Evolutionary conservation across 2,329 filamentous ascomycete genomes (phyloP).

Genomic region (Pyrenochaeta sp.): DNA sequence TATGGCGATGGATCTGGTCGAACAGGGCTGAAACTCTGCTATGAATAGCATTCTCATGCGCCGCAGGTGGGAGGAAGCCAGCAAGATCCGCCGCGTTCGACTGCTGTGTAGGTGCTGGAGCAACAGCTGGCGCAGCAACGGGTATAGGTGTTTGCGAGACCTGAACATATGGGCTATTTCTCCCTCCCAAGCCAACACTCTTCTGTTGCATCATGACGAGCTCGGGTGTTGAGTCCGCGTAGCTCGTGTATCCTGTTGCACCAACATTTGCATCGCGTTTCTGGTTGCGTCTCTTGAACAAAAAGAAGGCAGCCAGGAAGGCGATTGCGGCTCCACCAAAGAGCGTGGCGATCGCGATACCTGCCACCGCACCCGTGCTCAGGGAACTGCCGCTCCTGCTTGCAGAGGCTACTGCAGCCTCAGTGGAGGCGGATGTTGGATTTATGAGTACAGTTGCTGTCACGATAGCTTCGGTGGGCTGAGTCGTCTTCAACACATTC

Average conservation of each 20-base stretch:
- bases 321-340: slow-evolving; percentile 41
- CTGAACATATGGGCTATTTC: slow-evolving; percentile 36
- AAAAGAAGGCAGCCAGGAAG: slow-evolving; percentile 36
- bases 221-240: slow-evolving; percentile 33
- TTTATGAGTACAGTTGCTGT: neutral
- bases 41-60: slow-evolving; percentile 32
- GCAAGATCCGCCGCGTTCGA: slow-evolving; percentile 21
- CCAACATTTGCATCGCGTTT: slow-evolving; percentile 11
- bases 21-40: slow-evolving; percentile 35
- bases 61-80: slow-evolving; percentile 33
- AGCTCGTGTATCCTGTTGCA: slow-evolving; percentile 19
- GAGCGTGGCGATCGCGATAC: slow-evolving; percentile 31
- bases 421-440: neutral
- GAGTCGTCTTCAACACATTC: neutral
- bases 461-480: neutral
- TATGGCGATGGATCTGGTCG: slow-evolving; percentile 35
- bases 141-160: slow-evolving; percentile 34
- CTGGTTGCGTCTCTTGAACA: slow-evolving; percentile 38
- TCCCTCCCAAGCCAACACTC: slow-evolving; percentile 15
- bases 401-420: neutral
- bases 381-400: slow-evolving; percentile 5
- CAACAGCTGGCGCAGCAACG: slow-evolving; percentile 5
- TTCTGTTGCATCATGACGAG: slow-evolving; percentile 35
- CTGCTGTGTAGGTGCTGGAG: slow-evolving; percentile 12
- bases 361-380: slow-evolving; percentile 27